phyloP scores from a whole-genome alignment of 2,329 filamentous ascomycete genomes.

The Metarhizium guizhouense region DNA sequence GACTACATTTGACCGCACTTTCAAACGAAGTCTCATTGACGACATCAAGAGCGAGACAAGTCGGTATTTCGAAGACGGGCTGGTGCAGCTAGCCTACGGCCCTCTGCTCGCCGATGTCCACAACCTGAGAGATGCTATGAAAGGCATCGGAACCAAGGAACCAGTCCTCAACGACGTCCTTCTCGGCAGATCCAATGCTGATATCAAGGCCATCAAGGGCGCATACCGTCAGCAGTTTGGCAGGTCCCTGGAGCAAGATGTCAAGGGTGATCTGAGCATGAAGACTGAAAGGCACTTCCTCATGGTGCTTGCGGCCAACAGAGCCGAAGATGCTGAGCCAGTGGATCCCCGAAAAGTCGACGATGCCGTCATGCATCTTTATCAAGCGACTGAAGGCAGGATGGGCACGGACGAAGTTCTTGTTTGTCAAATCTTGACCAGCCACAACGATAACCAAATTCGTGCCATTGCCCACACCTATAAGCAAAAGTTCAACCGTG shows the following conservation, averaged over 20 bases:
- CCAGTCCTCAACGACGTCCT: slow-evolving; percentile 77
- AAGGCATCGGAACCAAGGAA: slow-evolving; percentile 81
- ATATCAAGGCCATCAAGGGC: slow-evolving; percentile 76
- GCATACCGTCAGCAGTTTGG: slow-evolving; percentile 63
- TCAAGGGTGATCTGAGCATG: slow-evolving; percentile 71
- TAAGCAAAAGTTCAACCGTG: slow-evolving; percentile 58
- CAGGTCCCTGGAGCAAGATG: slow-evolving; percentile 58
- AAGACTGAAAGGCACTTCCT: slow-evolving; percentile 82
- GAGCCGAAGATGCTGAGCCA: slow-evolving; percentile 69
- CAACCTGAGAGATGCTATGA: slow-evolving; percentile 61
- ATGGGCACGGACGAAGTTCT: slow-evolving; percentile 64
- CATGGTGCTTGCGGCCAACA: slow-evolving; percentile 65
- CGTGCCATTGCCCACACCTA: slow-evolving; percentile 73
- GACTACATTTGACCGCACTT: slow-evolving; percentile 53
- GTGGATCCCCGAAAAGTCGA: slow-evolving; percentile 67
- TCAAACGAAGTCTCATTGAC: slow-evolving; percentile 59
- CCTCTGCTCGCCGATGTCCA: slow-evolving; percentile 71
- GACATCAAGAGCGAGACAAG: slow-evolving; percentile 73
- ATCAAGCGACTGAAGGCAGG: slow-evolving; percentile 67
- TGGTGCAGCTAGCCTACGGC: slow-evolving; percentile 68
- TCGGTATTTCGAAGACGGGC: slow-evolving; percentile 63
- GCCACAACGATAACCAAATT: slow-evolving; percentile 73
- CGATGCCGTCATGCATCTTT: slow-evolving; percentile 65
- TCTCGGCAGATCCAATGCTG: slow-evolving; percentile 74
- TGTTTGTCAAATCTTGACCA: slow-evolving; percentile 70